Evolutionary conservation across 257 asterid species (phyloP), one percentile per base, ranked within the genome.

Genomic region (Solanum pimpinellifolium): DNA sequence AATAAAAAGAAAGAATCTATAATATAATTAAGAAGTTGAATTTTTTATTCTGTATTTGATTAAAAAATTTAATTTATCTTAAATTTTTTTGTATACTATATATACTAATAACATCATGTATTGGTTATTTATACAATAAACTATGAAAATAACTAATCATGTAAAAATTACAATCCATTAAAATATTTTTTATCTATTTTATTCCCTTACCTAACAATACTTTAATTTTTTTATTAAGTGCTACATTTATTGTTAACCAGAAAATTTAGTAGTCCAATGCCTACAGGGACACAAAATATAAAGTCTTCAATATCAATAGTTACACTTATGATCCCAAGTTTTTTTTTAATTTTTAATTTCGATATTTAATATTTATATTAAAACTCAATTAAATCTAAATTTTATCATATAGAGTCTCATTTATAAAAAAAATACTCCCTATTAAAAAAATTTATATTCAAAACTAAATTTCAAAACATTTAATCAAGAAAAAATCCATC

Each of bases 331-430:
- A 60, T 60, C 29, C 6, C 14, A 14, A 21, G 2, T 0, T 60
- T 60, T 60, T 60, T 60, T 20, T 14, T 25, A 25, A 25, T 60
- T 9, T 3, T 9, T 2, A 21, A 23, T 23, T 23, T 21, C 5
- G 1, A 1, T 21, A 21, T 59, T 60, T 21, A 9, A 60, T 60
- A 21, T 21, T 21, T 23, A 20, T 59, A 60, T 60, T 59, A 21
- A 21, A 59, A 3, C 9, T 59, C 4, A 0, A 56, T 18, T 18
- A 18, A 60, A 59, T 59, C 0, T 60, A 60, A 23, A 62, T 62
- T 62, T 0, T 14, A 49, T 14, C 5, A 6, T 23, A 60, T 21
- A 9, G 1, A 0, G 3, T 60, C 11, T 0, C 2, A 60, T 21
- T 7, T 11, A n/a, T 56, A 62, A 0, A 62, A 0, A 21, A 9